Evolutionary conservation across 108 stramenopile genomes (phyloP).

Genomic region (Skeletonema grethae): DNA sequence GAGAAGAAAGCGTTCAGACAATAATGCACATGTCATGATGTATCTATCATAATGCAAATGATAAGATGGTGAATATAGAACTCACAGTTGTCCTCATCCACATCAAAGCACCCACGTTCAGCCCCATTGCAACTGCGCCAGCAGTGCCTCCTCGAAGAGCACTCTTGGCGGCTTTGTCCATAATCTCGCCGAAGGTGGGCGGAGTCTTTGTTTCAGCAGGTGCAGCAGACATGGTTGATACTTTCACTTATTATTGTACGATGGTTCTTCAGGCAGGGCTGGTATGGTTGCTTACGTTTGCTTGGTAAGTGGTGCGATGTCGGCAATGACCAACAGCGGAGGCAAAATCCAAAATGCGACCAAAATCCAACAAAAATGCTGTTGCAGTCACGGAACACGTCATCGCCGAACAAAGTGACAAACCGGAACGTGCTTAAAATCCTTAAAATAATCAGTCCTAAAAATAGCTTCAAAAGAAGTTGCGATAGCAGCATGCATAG

Average conservation of each 20-base stretch:
- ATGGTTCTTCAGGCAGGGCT: background rate
- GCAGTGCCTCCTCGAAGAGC: slow-evolving; percentile 87
- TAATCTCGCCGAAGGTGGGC: slow-evolving; percentile 60
- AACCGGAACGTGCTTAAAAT: too few relatives aligned
- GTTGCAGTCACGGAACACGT: too few relatives aligned
- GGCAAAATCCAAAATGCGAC: too few relatives aligned
- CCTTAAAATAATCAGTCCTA: too few relatives aligned
- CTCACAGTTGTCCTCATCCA: slow-evolving; percentile 83
- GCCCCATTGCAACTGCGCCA: slow-evolving; percentile 86
- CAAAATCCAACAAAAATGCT: too few relatives aligned
- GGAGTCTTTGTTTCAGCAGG: slow-evolving; percentile 32
- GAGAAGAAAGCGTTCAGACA: background rate
- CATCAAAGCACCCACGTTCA: slow-evolving; percentile 89
- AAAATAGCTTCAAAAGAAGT: too few relatives aligned
- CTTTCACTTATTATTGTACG: background rate
- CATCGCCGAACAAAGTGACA: too few relatives aligned
- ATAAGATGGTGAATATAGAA: background rate
- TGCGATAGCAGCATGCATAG: too few relatives aligned
- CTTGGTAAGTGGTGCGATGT: too few relatives aligned
- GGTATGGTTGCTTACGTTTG: too few relatives aligned
- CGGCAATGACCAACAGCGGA: background rate
- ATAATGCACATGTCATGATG: too few relatives aligned
- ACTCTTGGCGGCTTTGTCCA: slow-evolving; percentile 64
- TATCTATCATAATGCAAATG: background rate
- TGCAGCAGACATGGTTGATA: background rate